These are phyloP conservation scores for Albugo laibachii DNA, from an alignment of 352 stramenopile species.

Conservation along the genomic window DNA sequence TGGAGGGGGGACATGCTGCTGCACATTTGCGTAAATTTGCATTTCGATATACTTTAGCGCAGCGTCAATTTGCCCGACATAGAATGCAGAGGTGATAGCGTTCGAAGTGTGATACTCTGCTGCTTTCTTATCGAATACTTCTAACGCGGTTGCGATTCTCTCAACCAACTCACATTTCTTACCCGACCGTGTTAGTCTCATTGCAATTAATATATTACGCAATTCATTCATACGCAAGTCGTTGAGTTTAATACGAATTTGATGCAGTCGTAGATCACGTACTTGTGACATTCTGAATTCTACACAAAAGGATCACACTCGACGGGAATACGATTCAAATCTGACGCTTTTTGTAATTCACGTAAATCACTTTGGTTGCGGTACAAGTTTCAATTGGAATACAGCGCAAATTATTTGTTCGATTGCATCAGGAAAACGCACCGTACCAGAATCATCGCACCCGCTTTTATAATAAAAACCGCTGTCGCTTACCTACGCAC, in stretches of 20 bases:
- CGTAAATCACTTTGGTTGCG: no score
- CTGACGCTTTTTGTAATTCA: no score
- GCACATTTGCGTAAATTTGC: conserved; percentile 11
- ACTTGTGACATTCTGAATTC: no score
- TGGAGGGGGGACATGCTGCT: no score
- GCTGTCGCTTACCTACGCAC: no score
- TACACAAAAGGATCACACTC: no score
- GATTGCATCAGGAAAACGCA: no score
- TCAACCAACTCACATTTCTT: conserved; percentile 66
- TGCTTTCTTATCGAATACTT: conserved; percentile 13
- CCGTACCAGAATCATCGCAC: no score
- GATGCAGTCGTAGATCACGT: conserved; percentile 11
- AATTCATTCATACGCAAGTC: conserved; percentile 53
- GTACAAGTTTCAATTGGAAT: no score
- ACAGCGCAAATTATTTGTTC: no score
- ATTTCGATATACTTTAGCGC: conserved; percentile 27
- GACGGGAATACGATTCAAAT: no score
- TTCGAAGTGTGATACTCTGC: conserved; percentile 14
- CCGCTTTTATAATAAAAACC: no score
- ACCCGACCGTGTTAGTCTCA: conserved; percentile 46
- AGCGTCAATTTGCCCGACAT: conserved; percentile 24
- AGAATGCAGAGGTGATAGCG: conserved; percentile 26
- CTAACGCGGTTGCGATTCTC: conserved; percentile 34
- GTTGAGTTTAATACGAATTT: conserved; percentile 28
- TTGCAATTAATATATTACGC: conserved; percentile 38